phyloP scores from a whole-genome alignment of 352 stramenopile genomes.

The Saprolegnia diclina region DNA sequence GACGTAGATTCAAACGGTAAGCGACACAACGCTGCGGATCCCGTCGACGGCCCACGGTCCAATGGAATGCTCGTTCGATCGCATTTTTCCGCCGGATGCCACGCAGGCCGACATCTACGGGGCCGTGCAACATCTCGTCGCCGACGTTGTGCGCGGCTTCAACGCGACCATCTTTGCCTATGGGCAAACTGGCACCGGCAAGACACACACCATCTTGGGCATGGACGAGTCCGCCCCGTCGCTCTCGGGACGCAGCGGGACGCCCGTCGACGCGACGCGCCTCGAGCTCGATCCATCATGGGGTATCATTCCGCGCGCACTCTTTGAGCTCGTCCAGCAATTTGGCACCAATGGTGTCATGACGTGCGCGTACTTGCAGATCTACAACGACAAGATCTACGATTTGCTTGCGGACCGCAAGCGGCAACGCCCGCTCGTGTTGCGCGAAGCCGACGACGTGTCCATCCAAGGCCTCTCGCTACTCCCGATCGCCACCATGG shows the following conservation, averaged over 20 bases:
- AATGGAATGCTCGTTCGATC: conserved; percentile 66
- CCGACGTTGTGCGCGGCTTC: conserved; percentile 66
- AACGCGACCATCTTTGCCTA: conserved; percentile 92
- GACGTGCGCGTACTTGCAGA: conserved; percentile 86
- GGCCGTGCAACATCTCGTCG: conserved; percentile 54
- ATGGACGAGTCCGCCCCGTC: conserved; percentile 29
- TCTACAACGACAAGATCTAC: conserved; percentile 93
- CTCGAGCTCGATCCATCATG: conserved; percentile 29
- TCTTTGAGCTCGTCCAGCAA: conserved; percentile 58
- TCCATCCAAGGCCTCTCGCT: conserved; percentile 55
- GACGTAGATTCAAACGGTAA: conserved; percentile 13
- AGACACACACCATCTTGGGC: conserved; percentile 90
- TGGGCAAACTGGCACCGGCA: conserved; percentile 86
- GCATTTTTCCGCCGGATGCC: conserved; percentile 53
- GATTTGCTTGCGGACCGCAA: conserved; percentile 79
- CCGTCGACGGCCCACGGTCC: conserved; percentile 27
- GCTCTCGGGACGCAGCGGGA: neutral
- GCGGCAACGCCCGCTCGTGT: conserved; percentile 57
- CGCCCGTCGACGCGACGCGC: conserved; percentile 4
- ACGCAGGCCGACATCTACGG: conserved; percentile 79
- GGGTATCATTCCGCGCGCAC: conserved; percentile 77
- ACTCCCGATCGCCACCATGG: conserved; percentile 37
- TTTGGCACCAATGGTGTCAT: conserved; percentile 34
- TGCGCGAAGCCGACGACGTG: conserved; percentile 59
- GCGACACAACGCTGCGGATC: conserved; percentile 9